A percentile compares a stretch with the other conserved stretches of the same genome.
phyloP scores from a whole-genome alignment of 148 eudicot species.

The Rhododendron molle region DNA sequence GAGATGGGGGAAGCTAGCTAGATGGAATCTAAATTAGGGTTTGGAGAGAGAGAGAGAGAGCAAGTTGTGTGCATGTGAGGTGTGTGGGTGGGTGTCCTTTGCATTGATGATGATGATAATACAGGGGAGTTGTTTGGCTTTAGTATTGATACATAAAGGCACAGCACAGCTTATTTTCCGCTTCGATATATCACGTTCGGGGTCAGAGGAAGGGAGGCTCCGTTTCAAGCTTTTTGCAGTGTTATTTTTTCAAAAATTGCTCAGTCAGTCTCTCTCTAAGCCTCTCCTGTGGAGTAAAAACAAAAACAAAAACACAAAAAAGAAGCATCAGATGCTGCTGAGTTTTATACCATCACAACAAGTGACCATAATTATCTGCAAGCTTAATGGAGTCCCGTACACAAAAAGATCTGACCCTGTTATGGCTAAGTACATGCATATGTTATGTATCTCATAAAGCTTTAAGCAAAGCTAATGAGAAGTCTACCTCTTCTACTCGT shows the following conservation, averaged over 20 bases:
- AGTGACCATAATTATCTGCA: neutral
- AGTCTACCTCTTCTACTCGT: neutral
- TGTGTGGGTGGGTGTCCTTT: conserved; percentile 37
- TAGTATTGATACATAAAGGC: conserved; percentile 19
- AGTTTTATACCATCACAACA: neutral
- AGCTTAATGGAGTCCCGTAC: neutral
- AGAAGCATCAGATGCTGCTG: conserved; percentile 11
- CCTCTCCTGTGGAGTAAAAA: neutral
- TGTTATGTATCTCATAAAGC: neutral
- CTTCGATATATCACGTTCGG: conserved; percentile 27
- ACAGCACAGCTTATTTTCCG: neutral
- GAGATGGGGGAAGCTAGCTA: neutral
- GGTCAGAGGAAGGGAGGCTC: conserved; percentile 23
- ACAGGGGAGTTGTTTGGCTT: conserved; percentile 28
- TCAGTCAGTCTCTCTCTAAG: conserved; percentile 18
- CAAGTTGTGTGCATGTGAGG: conserved; percentile 10
- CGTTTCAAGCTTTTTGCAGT: conserved; percentile 39
- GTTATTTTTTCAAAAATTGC: conserved; percentile 20
- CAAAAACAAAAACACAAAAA: neutral
- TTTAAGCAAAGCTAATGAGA: conserved; percentile 2
- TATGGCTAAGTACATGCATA: neutral
- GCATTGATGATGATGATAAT: conserved; percentile 70
- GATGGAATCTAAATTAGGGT: neutral
- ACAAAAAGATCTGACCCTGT: conserved; percentile 2
- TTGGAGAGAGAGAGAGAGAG: conserved; percentile 12